These are phyloP conservation scores for Pistacia atlantica DNA, from an alignment of 345 rosid species.

Conservation along the genomic window DNA sequence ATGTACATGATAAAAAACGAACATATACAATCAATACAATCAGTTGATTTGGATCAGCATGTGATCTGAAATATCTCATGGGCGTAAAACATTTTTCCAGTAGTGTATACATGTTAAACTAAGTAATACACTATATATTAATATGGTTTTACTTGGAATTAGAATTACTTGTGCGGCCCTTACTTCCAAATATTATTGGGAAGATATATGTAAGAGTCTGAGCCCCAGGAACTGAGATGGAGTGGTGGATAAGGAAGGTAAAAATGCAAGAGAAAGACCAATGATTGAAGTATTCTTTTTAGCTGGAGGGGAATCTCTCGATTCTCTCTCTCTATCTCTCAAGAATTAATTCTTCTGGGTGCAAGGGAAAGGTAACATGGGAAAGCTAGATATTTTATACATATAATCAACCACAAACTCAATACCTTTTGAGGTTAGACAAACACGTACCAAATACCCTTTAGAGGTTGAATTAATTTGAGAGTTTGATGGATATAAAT, in stretches of 20 bases:
- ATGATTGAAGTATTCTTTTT: constrained; percentile 38
- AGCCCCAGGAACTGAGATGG: constrained; percentile 16
- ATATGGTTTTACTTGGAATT: no score
- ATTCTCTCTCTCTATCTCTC: constrained; percentile 3
- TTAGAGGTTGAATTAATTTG: not conserved
- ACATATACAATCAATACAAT: no score
- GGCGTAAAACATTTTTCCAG: no score
- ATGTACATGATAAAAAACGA: no score
- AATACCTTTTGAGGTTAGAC: constrained; percentile 7
- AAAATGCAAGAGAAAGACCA: constrained; percentile 23
- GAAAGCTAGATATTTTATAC: not conserved
- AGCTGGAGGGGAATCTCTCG: constrained; percentile 45
- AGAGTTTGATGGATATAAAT: not conserved
- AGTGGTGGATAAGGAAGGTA: constrained; percentile 39
- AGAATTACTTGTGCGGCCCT: no score
- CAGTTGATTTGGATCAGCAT: no score
- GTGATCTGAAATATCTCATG: no score
- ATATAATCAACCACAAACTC: constrained; percentile 5
- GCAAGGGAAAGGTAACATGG: constrained; percentile 19
- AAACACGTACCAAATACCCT: not conserved
- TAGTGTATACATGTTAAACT: no score
- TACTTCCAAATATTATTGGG: no score
- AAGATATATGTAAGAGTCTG: no score
- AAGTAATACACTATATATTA: no score
- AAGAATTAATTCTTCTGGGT: not conserved